A percentile compares a stretch with the other conserved stretches of the same genome.
These are phyloP conservation scores for Tephrocybe rancida DNA, from an alignment of 768 basidiomycete species.

Conservation along the genomic window DNA sequence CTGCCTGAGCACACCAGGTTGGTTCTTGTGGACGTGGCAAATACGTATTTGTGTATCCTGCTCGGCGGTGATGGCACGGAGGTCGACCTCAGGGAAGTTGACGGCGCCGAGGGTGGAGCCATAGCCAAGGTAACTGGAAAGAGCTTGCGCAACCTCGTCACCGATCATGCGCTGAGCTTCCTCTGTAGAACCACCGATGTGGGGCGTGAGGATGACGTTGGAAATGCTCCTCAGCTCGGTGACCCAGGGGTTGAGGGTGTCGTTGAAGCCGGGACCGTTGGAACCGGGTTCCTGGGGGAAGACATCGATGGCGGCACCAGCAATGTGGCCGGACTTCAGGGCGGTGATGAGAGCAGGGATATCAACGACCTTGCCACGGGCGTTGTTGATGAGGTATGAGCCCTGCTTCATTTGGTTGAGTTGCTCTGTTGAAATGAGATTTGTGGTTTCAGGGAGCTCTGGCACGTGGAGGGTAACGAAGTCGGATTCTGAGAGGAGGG, in stretches of 20 bases:
- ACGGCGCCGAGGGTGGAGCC: conserved; percentile 92
- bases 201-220: conserved; percentile 96
- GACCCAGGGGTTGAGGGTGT: conserved; percentile 86
- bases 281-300: conserved; percentile 92
- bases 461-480: conserved; percentile 97
- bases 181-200: conserved; percentile 98
- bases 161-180: conserved; percentile 98
- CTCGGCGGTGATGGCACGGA: conserved; percentile 87
- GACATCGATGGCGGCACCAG: conserved; percentile 90
- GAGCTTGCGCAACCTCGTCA: conserved; percentile 85
- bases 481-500: conserved; percentile 79
- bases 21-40: conserved; percentile 95
- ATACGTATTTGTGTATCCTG: conserved; percentile 83
- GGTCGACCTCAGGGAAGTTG: conserved; percentile 99
- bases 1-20: conserved; percentile 90
- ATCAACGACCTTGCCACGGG: conserved; percentile 94
- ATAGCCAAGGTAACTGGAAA: conserved; percentile 89
- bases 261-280: conserved; percentile 89
- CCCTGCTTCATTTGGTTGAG: conserved; percentile 93
- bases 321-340: conserved; percentile 84
- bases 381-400: conserved; percentile 96
- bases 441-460: conserved; percentile 92
- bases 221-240: conserved; percentile 71
- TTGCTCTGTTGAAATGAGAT: conserved; percentile 83
- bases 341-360: conserved; percentile 87